Conservation (phyloP, 179 eudicot genomes). For the Vitellaria paradoxa region DNA sequence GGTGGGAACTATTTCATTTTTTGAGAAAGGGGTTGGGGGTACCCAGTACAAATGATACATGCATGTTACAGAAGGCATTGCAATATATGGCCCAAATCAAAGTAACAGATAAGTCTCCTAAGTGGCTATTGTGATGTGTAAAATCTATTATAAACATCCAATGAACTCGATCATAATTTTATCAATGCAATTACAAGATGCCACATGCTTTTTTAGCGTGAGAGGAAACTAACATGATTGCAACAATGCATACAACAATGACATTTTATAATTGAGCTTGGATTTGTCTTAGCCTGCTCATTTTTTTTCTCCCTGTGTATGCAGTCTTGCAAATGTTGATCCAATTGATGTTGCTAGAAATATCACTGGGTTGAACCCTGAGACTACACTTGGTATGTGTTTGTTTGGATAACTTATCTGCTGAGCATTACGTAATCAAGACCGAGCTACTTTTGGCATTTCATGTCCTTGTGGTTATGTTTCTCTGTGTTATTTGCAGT, state of each 20-base stretch:
- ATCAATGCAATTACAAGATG: not conserved
- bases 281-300: slow-evolving; percentile 1
- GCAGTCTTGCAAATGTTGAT: slow-evolving; percentile 98
- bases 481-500: slow-evolving; percentile 45
- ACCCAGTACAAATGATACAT: no score
- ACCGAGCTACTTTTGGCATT: slow-evolving; percentile 3
- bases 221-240: not conserved
- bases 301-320: slow-evolving; percentile 8
- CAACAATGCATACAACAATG: not conserved
- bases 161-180: not conserved
- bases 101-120: not conserved
- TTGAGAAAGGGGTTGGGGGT: not conserved
- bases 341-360: slow-evolving; percentile 92
- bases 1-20: no score
- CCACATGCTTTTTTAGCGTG: slow-evolving; percentile 5
- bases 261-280: not conserved
- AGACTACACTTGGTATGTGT: slow-evolving; percentile 76
- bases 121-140: not conserved
- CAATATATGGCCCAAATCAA: not conserved
- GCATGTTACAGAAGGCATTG: slow-evolving; percentile 1
- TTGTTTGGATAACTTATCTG: not conserved
- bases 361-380: slow-evolving; percentile 87
- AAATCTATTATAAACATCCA: not conserved
- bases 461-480: slow-evolving; percentile 1
- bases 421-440: not conserved